A percentile compares a stretch with the other conserved stretches of the same genome.
Evolutionary conservation across 176 grass and related monocot species (phyloP).

Genomic region (Eragrostis curvula): DNA sequence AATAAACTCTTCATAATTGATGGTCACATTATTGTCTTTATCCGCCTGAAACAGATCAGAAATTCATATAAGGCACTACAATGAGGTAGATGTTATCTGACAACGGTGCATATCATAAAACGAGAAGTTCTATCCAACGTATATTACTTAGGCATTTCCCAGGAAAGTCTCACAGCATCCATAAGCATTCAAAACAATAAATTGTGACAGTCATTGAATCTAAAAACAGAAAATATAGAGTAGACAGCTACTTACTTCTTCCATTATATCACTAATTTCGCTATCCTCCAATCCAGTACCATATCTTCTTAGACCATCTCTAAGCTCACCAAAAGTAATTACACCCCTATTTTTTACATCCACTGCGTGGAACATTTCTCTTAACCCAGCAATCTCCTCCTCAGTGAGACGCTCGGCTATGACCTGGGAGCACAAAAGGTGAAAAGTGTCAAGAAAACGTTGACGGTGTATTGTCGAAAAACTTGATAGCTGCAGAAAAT

Average conservation of each 20-base stretch:
- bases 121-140: neutral
- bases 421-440: conserved; percentile 54
- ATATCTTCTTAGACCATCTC: conserved; percentile 83
- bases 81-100: neutral
- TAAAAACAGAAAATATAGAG: neutral
- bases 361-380: conserved; percentile 85
- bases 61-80: conserved; percentile 19
- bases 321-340: conserved; percentile 84
- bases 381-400: conserved; percentile 97
- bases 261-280: conserved; percentile 68
- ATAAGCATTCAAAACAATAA: neutral
- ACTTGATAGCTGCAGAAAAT: neutral
- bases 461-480: neutral
- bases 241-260: conserved; percentile 62
- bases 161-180: neutral
- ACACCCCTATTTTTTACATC: conserved; percentile 74
- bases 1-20: conserved; percentile 96
- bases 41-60: conserved; percentile 57
- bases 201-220: neutral
- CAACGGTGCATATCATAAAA: conserved; percentile 21
- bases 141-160: neutral
- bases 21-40: conserved; percentile 74
- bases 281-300: conserved; percentile 65
- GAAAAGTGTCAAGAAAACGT: conserved; percentile 12
- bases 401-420: conserved; percentile 91